Evolutionary conservation across 1,284 basidiomycete genomes (phyloP), one percentile per base, ranked within the genome.

Genomic region (Cystobasidiaceae sp.): DNA sequence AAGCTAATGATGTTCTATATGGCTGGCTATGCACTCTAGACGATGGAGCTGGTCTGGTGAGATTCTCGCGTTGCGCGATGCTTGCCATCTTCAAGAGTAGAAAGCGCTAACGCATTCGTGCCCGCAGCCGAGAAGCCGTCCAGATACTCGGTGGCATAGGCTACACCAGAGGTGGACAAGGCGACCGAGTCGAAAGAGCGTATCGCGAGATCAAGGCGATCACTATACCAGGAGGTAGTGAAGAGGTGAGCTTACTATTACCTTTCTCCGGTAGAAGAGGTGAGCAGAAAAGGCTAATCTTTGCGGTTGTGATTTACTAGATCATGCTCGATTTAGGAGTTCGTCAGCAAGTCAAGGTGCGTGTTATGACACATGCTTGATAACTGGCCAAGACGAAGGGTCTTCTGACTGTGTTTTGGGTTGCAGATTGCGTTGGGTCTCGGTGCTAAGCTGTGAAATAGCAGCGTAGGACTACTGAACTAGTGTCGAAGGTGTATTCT

Each of bases 301-400:
- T 2, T 11, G 7, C 23, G 51, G 39, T 61, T 54, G 3, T 58
- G 61, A 2, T 30, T 1, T 48, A 28, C 15, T 64, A 73, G 52
- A 72, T 73, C 66, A 73, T 73, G 72, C 66, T 69, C n/a, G 72
- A 74, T 32, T 48, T 74, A 2, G 70, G 71, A 6, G 52, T 73
- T 21, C 50, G 61, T 39, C 63, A 66, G 57, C 60, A 68, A 54
- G 32, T 68, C 49, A 68, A 64, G 61, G 61, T 64, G 27, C 15
- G 52, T 41, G 2, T 9, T 19, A 5, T 32, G 6, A 30, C 19
- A 50, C 25, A 23, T n/a, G 19, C 6, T 8, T 5, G 32, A 11
- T 32, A 37, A 8, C n/a, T 17, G 27, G 48, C 48, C 2, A 13
- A 50, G 17, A 44, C 33, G 7, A 3, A 32, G 3, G 8, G 2